phyloP scores from a whole-genome alignment of 2,329 filamentous ascomycete genomes.

The Cadophora gregata region DNA sequence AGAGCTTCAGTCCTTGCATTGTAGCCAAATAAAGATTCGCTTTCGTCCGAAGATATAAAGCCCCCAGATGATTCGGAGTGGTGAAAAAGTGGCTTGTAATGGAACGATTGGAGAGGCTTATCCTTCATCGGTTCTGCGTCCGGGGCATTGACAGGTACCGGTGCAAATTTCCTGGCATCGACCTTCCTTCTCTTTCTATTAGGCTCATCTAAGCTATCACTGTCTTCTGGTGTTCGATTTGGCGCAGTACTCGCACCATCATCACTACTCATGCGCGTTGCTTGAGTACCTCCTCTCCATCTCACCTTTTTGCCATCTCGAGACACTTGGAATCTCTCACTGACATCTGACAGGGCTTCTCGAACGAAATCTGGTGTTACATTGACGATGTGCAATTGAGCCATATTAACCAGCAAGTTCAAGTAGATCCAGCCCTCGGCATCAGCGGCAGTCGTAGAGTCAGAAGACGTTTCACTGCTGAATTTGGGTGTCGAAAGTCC shows the following conservation, averaged over 20 bases:
- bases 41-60: conserved; percentile 53
- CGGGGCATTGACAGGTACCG: conserved; percentile 17
- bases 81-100: conserved; percentile 69
- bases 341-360: conserved; percentile 71
- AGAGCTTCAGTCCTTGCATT: background rate
- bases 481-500: conserved; percentile 68
- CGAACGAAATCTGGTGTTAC: conserved; percentile 81
- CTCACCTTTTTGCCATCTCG: conserved; percentile 78
- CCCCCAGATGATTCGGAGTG: conserved; percentile 56
- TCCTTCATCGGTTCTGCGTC: background rate
- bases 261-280: conserved; percentile 71
- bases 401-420: conserved; percentile 80
- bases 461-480: conserved; percentile 51
- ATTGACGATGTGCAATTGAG: conserved; percentile 84
- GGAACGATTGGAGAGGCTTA: conserved; percentile 56
- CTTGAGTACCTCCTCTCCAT: conserved; percentile 74
- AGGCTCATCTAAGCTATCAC: conserved; percentile 33
- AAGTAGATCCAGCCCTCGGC: conserved; percentile 82
- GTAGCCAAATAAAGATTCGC: conserved; percentile 45
- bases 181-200: conserved; percentile 39
- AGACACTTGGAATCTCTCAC: conserved; percentile 78
- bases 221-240: conserved; percentile 46
- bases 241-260: conserved; percentile 58
- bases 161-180: conserved; percentile 29
- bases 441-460: conserved; percentile 65